These are phyloP conservation scores for Mortierella antarctica DNA, from an alignment of 192 early-diverging fungal genomes.

Conservation along the genomic window DNA sequence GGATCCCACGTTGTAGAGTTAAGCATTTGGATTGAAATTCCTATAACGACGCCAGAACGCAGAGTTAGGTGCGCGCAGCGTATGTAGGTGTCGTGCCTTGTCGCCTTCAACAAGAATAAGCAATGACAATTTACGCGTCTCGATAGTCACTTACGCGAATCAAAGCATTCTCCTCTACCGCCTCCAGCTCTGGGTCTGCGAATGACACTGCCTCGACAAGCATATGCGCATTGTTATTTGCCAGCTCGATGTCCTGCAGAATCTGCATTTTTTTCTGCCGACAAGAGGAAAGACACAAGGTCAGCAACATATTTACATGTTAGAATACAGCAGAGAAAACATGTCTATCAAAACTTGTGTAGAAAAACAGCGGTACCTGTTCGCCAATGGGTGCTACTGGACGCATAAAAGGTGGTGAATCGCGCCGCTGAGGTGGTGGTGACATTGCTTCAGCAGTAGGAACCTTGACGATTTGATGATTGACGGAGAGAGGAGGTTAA, in stretches of 20 bases:
- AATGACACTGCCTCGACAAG: slow-evolving; percentile 62
- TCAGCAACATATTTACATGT: too few relatives aligned
- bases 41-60: background rate
- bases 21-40: slow-evolving; percentile 27
- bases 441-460: too few relatives aligned
- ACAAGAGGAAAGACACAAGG: too few relatives aligned
- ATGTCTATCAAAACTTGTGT: too few relatives aligned
- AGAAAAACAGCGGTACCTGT: too few relatives aligned
- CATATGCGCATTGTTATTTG: slow-evolving; percentile 64
- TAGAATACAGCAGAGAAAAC: too few relatives aligned
- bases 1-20: slow-evolving; percentile 5
- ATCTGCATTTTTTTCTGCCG: slow-evolving; percentile 41
- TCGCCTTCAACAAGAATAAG: background rate
- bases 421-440: too few relatives aligned
- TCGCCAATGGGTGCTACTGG: too few relatives aligned
- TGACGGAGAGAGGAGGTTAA: too few relatives aligned
- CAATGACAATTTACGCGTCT: too few relatives aligned
- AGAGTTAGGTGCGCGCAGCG: background rate
- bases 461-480: too few relatives aligned
- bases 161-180: slow-evolving; percentile 63
- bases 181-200: slow-evolving; percentile 63
- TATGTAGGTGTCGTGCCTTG: background rate
- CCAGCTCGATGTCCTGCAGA: slow-evolving; percentile 60
- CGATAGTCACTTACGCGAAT: slow-evolving; percentile 53
- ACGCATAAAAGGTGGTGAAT: too few relatives aligned